phyloP scores from a whole-genome alignment of 1,284 basidiomycete species.

The Volvariella volvacea region DNA sequence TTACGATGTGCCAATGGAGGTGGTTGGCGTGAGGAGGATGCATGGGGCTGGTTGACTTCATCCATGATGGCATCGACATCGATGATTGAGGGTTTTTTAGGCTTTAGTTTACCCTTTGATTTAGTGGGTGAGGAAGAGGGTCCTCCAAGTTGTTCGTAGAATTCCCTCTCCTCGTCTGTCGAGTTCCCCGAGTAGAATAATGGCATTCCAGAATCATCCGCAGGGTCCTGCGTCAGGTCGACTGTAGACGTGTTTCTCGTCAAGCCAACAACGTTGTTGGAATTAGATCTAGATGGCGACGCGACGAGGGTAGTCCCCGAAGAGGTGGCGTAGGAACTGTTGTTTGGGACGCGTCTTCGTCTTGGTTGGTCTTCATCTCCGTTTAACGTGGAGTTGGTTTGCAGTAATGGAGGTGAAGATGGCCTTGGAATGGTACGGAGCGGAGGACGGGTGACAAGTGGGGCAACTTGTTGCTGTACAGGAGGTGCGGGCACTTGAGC shows the following conservation, averaged over 20 bases:
- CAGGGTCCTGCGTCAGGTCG: too few species aligned
- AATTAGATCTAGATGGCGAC: too few species aligned
- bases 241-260: too few species aligned
- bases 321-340: slow-evolving; percentile 5
- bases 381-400: slow-evolving; percentile 16
- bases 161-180: too few species aligned
- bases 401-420: slow-evolving; percentile 14
- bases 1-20: slow-evolving; percentile 12
- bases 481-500: slow-evolving; percentile 9
- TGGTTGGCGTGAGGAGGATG: slow-evolving; percentile 4
- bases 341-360: slow-evolving; percentile 23
- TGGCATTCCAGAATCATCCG: too few species aligned
- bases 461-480: slow-evolving; percentile 4
- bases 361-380: slow-evolving; percentile 40
- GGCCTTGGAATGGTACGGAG: slow-evolving; percentile 37
- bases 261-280: too few species aligned
- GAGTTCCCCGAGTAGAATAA: too few species aligned
- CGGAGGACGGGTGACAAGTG: slow-evolving; percentile 24
- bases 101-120: too few species aligned
- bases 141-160: too few species aligned
- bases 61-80: slow-evolving; percentile 13
- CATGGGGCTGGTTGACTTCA: slow-evolving; percentile 15
- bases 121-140: too few species aligned
- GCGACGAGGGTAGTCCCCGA: too few species aligned
- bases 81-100: too few species aligned